Evolutionary conservation across 2,329 filamentous ascomycete genomes (phyloP).

Genomic region (Dryadomyces quercus-mongolicae): DNA sequence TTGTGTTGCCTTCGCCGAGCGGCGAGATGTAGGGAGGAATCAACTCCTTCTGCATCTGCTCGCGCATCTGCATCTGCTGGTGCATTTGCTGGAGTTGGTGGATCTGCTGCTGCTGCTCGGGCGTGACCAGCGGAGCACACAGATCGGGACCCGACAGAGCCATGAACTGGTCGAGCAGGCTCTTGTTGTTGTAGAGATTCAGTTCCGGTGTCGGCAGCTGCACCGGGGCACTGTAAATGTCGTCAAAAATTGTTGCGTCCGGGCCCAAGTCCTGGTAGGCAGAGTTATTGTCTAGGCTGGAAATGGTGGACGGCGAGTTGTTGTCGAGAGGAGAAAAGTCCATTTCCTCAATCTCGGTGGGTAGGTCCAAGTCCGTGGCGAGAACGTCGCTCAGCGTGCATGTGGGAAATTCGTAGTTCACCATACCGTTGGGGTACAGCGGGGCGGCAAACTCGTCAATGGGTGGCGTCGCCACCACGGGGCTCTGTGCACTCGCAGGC

Average conservation of each 20-base stretch:
- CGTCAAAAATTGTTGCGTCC: conserved; percentile 50
- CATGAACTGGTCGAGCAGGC: conserved; percentile 28
- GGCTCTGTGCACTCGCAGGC: conserved; percentile 45
- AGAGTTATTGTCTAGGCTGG: conserved; percentile 34
- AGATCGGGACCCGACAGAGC: conserved; percentile 25
- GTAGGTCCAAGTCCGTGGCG: conserved; percentile 21
- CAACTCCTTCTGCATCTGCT: conserved; percentile 4
- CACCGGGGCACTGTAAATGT: conserved; percentile 47
- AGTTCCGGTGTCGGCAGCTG: conserved; percentile 38
- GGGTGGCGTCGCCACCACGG: conserved; percentile 44
- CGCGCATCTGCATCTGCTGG: conserved; percentile 3
- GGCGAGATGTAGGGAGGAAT: conserved; percentile 42
- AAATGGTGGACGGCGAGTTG: conserved; percentile 33
- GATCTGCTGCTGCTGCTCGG: conserved; percentile 10
- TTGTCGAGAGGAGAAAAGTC: conserved; percentile 30
- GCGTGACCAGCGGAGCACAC: conserved; percentile 20
- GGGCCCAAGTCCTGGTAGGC: conserved; percentile 47
- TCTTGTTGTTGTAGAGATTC: conserved; percentile 24
- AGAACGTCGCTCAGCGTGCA: conserved; percentile 10
- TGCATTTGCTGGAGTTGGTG: conserved; percentile 6
- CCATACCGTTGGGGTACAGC: conserved; percentile 31
- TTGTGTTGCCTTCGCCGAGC: conserved; percentile 53
- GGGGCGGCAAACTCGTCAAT: conserved; percentile 28
- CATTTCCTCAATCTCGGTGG: conserved; percentile 28
- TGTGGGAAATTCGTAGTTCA: conserved; percentile 34